These are phyloP conservation scores for Oryza punctata DNA, from an alignment of 176 grass and related monocot species.

Conservation along the genomic window DNA sequence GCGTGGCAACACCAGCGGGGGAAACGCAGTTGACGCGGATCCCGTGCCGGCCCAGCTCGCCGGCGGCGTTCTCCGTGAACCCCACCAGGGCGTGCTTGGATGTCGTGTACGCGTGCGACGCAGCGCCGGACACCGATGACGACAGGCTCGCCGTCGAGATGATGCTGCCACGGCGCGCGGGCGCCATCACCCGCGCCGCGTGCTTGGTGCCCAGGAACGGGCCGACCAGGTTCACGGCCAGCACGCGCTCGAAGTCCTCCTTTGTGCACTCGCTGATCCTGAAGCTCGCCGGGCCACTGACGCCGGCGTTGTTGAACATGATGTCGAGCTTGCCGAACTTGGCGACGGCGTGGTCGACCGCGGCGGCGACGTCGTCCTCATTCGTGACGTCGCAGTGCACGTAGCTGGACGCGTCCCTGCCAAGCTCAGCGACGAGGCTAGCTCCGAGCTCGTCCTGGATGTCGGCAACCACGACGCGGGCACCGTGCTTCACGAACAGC, in stretches of 20 bases:
- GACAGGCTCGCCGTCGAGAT: conserved; percentile 48
- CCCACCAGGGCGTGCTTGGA: conserved; percentile 33
- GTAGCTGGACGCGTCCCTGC: conserved; percentile 21
- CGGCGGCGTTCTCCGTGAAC: conserved; percentile 21
- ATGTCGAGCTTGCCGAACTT: conserved; percentile 49
- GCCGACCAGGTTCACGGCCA: conserved; percentile 49
- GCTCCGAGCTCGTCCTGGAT: too few relatives aligned
- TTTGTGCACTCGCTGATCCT: conserved; percentile 44
- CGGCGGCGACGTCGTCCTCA: conserved; percentile 44
- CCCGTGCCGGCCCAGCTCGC: conserved; percentile 23
- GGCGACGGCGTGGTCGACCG: conserved; percentile 48
- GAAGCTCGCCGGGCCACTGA: conserved; percentile 44
- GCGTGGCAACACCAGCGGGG: not conserved
- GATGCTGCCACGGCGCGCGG: conserved; percentile 42
- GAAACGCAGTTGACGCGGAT: conserved; percentile 32
- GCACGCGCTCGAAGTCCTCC: conserved; percentile 51
- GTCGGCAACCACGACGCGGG: too few relatives aligned
- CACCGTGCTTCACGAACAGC: too few relatives aligned
- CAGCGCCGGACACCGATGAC: not conserved
- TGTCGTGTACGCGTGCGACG: not conserved
- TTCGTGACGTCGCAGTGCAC: conserved; percentile 45
- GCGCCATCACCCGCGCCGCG: conserved; percentile 51
- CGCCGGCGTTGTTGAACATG: conserved; percentile 70
- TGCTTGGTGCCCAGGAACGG: conserved; percentile 46
- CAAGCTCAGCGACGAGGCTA: conserved; percentile 9